phyloP scores from a whole-genome alignment of 2,329 filamentous ascomycete species.

The Pseudopithomyces maydicus region DNA sequence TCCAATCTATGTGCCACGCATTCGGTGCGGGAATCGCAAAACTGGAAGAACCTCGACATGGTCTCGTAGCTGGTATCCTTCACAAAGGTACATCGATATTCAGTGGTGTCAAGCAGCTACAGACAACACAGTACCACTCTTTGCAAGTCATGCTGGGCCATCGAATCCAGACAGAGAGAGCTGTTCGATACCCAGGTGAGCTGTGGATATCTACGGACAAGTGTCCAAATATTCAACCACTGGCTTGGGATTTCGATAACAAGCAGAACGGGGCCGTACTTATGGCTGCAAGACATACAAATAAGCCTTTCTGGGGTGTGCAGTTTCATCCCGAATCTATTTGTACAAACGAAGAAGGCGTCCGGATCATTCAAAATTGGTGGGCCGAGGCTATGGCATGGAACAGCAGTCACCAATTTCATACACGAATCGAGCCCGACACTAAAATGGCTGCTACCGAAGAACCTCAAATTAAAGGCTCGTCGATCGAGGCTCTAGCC shows the following conservation, averaged over 20 bases:
- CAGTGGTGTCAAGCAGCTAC: slow-evolving; percentile 60
- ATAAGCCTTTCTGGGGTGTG: slow-evolving; percentile 80
- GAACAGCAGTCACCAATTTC: slow-evolving; percentile 36
- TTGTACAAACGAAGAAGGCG: slow-evolving; percentile 74
- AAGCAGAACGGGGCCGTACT: slow-evolving; percentile 62
- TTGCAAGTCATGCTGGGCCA: slow-evolving; percentile 54
- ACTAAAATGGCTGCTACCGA: background rate
- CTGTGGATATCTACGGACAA: slow-evolving; percentile 46
- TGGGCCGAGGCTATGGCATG: slow-evolving; percentile 68
- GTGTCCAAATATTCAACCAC: slow-evolving; percentile 47
- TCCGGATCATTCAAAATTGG: slow-evolving; percentile 73
- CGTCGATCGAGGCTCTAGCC: slow-evolving; percentile 29
- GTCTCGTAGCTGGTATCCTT: slow-evolving; percentile 73
- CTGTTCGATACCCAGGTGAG: slow-evolving; percentile 44
- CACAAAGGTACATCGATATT: slow-evolving; percentile 71
- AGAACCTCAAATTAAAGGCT: background rate
- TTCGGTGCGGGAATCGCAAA: slow-evolving; percentile 70
- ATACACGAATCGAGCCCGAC: background rate
- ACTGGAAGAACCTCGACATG: slow-evolving; percentile 77
- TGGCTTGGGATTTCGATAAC: slow-evolving; percentile 56
- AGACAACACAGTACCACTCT: slow-evolving; percentile 79
- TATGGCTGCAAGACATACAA: slow-evolving; percentile 75
- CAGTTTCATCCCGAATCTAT: slow-evolving; percentile 92
- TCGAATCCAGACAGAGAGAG: slow-evolving; percentile 27
- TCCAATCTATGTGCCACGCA: slow-evolving; percentile 76